Evolutionary conservation across 2,329 filamentous ascomycete species (phyloP).

Genomic region (Aspergillus sp.): DNA sequence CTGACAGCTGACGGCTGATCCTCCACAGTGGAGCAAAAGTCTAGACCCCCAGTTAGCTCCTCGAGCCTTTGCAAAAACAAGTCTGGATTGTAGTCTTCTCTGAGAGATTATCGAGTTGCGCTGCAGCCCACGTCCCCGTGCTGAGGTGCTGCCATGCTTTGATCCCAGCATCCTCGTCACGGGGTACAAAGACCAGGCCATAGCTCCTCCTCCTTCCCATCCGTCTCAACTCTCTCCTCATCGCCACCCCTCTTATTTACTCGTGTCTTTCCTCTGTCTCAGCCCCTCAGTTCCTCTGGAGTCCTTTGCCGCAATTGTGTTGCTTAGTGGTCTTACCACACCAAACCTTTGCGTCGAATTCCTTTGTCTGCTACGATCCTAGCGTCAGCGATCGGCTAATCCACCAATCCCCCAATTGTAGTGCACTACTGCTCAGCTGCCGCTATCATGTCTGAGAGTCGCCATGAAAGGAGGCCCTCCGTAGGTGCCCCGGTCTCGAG

Average conservation of each 20-base stretch:
- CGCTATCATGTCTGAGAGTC: conserved; percentile 31
- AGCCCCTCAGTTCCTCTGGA: background rate
- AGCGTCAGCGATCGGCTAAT: background rate
- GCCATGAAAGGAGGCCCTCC: conserved; percentile 78
- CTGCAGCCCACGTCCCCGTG: conserved; percentile 13
- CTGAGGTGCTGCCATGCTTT: conserved; percentile 20
- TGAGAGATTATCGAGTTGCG: conserved; percentile 10
- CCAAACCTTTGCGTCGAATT: conserved; percentile 1
- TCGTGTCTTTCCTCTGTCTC: background rate
- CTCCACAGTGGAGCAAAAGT: conserved; percentile 8
- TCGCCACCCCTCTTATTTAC: background rate
- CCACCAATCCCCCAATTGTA: background rate
- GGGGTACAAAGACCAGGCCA: conserved; percentile 18
- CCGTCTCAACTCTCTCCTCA: conserved; percentile 4
- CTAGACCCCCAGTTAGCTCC: conserved; percentile 6
- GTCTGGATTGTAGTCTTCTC: conserved; percentile 4
- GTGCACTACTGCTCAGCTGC: background rate
- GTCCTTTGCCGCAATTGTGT: background rate
- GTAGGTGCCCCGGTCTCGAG: conserved; percentile 82
- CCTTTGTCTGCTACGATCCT: conserved; percentile 8
- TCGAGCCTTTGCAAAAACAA: background rate
- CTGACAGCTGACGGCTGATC: conserved; percentile 6
- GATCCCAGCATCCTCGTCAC: conserved; percentile 22
- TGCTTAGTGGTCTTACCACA: background rate
- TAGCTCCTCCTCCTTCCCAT: conserved; percentile 9